Evolutionary conservation across 495 filamentous ascomycete species (phyloP).

Genomic region (Xylaria palmicola): DNA sequence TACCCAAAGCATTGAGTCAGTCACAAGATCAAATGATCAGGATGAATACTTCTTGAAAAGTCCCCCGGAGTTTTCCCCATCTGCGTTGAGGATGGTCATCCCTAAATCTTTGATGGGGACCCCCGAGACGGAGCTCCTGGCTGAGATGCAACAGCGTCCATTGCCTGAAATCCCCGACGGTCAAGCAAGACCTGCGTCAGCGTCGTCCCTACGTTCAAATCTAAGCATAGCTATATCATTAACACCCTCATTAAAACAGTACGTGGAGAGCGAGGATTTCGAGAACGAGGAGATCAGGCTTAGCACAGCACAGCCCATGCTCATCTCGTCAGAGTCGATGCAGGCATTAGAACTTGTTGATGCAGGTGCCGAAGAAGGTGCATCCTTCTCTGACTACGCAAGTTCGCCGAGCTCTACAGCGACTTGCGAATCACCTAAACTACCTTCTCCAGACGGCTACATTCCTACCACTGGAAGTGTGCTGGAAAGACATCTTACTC

Average conservation of each 20-base stretch:
- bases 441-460: slow-evolving; percentile 33
- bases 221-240: slow-evolving; percentile 40
- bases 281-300: slow-evolving; percentile 36
- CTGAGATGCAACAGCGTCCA: slow-evolving; percentile 37
- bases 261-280: slow-evolving; percentile 40
- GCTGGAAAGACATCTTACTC: slow-evolving; percentile 31
- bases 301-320: slow-evolving; percentile 30
- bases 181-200: slow-evolving; percentile 24
- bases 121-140: slow-evolving; percentile 25
- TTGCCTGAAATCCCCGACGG: slow-evolving; percentile 39
- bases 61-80: slow-evolving; percentile 29
- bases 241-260: slow-evolving; percentile 41
- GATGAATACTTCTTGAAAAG: slow-evolving; percentile 28
- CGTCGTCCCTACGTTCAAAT: slow-evolving; percentile 22
- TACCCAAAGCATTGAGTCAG: neutral
- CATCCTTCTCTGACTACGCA: slow-evolving; percentile 37
- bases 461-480: slow-evolving; percentile 37
- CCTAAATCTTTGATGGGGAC: slow-evolving; percentile 9
- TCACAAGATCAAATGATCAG: neutral
- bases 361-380: slow-evolving; percentile 19
- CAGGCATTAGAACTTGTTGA: slow-evolving; percentile 23
- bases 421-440: slow-evolving; percentile 18
- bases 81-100: neutral
- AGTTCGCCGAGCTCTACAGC: slow-evolving; percentile 28
- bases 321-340: slow-evolving; percentile 24